Conservation (phyloP, 805 yeast species). For the Cyberlindnera euphorbiiphila region DNA sequence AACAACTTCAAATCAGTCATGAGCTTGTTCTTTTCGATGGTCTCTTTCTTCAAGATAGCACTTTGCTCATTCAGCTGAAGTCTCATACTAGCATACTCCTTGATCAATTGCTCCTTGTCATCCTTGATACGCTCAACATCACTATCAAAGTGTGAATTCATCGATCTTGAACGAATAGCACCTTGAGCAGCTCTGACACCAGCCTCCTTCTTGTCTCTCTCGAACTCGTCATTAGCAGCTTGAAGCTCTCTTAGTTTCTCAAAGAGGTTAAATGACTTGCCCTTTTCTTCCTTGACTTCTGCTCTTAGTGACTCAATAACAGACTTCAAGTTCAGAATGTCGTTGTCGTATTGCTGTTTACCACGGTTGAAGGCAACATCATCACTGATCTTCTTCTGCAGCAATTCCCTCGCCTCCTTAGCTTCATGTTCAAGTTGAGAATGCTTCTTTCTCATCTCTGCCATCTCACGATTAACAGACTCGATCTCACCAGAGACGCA, state of each 20-base stretch:
- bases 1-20: slow-evolving; percentile 55
- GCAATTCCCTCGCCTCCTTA: slow-evolving; percentile 36
- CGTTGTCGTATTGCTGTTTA: slow-evolving; percentile 39
- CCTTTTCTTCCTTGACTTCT: slow-evolving; percentile 29
- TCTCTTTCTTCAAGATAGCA: slow-evolving; percentile 45
- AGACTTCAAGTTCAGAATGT: slow-evolving; percentile 36
- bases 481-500: slow-evolving; percentile 27
- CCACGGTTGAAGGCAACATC: slow-evolving; percentile 43
- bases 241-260: slow-evolving; percentile 28
- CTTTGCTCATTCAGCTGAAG: slow-evolving; percentile 49
- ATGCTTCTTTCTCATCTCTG: slow-evolving; percentile 24
- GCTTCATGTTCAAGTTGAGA: slow-evolving; percentile 44
- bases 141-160: slow-evolving; percentile 19
- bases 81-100: slow-evolving; percentile 46
- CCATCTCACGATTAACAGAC: slow-evolving; percentile 27
- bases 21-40: slow-evolving; percentile 39
- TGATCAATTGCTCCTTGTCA: slow-evolving; percentile 26
- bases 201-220: slow-evolving; percentile 22
- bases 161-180: slow-evolving; percentile 23
- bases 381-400: slow-evolving; percentile 40
- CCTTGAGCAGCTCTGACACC: slow-evolving; percentile 25
- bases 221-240: slow-evolving; percentile 32
- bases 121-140: slow-evolving; percentile 24
- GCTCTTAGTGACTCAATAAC: slow-evolving; percentile 16
- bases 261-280: slow-evolving; percentile 28